Evolutionary conservation across 2,329 filamentous ascomycete genomes (phyloP), one percentile per base, ranked within the genome.

Genomic region (Ascochyta pisi): DNA sequence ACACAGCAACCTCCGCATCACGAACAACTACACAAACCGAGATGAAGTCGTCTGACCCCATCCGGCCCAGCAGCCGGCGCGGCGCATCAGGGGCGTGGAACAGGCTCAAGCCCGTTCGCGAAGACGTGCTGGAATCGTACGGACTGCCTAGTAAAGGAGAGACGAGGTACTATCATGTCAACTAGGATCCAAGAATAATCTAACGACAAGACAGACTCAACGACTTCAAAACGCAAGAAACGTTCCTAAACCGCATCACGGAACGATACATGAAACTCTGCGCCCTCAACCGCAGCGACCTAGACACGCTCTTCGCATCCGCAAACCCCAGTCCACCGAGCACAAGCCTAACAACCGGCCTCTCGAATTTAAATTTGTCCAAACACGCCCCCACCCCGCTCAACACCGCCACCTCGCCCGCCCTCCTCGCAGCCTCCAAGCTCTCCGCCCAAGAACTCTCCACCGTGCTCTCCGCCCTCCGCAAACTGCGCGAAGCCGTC

Each of bases 91-190:
- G 74, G 40, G 73, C 73, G 37, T 76, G 73, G 73, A 70, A 70
- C 49, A 71, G 73, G 61, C 79, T 96, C 61, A 92, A 89, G 74
- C 89, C 90, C 12, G 83, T 88, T 57, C 85, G 89, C 40, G 79
- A 86, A 54, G 92, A 97, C 74, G 86, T 90, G 13, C 81, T 98
- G 26, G 90, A 96, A 65, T 84, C 82, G 57, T 89, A 96, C 64
- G 93, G 94, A 1, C 83, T 96, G 62, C 91, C 91, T 4, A 96
- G 92, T 2, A 97, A 96, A 72, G 94, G 94, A 48, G 94, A 98
- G 75, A 90, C 83, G 43, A 89, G 90, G 92, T 94, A 81, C 9
- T 3, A 9, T 40, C 55, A 54, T 22, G 2, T 19, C 2, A 9
- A 19, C 58, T 56, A 27, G 43, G n/a, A 38, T 22, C 37, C 26